These are phyloP conservation scores for Sugiyamaella novakii DNA, from an alignment of 1,139 yeast species.

Conservation along the genomic window DNA sequence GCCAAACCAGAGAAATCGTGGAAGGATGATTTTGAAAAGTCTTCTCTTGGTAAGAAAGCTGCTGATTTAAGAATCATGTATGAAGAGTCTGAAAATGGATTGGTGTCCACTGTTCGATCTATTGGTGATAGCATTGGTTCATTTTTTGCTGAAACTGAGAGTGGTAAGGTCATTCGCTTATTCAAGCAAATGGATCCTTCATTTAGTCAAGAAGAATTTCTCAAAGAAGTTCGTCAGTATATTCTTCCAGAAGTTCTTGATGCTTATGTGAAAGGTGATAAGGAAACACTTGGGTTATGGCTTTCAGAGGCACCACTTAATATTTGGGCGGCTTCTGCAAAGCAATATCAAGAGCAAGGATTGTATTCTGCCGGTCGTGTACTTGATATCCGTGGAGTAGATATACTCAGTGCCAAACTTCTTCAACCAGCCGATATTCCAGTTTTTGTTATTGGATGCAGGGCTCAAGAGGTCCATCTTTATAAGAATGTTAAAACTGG, in stretches of 20 bases:
- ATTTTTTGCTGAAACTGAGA: slow-evolving; percentile 93
- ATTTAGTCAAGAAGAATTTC: slow-evolving; percentile 78
- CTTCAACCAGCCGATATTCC: slow-evolving; percentile 93
- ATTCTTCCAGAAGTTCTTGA: slow-evolving; percentile 95
- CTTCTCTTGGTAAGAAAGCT: slow-evolving; percentile 68
- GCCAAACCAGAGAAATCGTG: slow-evolving; percentile 70
- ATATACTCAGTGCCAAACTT: slow-evolving; percentile 82
- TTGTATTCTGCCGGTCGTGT: slow-evolving; percentile 89
- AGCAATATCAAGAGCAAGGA: slow-evolving; percentile 90
- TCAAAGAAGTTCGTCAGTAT: slow-evolving; percentile 83
- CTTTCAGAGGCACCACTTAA: slow-evolving; percentile 95
- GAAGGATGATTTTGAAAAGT: slow-evolving; percentile 63
- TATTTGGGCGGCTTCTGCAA: slow-evolving; percentile 92
- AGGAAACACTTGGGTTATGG: slow-evolving; percentile 80
- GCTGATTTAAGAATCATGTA: slow-evolving; percentile 63
- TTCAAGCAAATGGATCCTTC: slow-evolving; percentile 90
- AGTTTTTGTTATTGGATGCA: slow-evolving; percentile 88
- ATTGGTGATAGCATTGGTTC: slow-evolving; percentile 80
- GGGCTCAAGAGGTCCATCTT: slow-evolving; percentile 94
- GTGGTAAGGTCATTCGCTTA: slow-evolving; percentile 84
- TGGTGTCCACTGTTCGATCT: slow-evolving; percentile 79
- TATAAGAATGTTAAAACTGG: slow-evolving; percentile 90
- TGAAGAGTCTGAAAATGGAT: slow-evolving; percentile 93
- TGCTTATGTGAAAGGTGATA: slow-evolving; percentile 93
- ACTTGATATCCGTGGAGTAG: slow-evolving; percentile 94